Percentiles rank a stretch among this genome's conserved stretches.
phyloP scores from a whole-genome alignment of 2,329 filamentous ascomycete genomes.

The Cryphonectria japonica region DNA sequence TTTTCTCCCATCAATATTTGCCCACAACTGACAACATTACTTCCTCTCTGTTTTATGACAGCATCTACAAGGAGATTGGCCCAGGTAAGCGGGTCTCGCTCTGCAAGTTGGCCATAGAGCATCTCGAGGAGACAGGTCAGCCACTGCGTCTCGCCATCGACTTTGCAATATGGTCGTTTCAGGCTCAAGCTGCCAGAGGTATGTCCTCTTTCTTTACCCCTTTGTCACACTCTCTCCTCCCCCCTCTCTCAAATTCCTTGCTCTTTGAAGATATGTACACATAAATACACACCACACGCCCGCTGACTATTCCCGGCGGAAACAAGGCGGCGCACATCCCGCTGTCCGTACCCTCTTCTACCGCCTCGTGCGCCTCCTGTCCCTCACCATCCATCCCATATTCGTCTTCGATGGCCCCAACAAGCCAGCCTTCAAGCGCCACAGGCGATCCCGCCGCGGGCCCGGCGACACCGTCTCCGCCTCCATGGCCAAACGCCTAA shows the following conservation, averaged over 20 bases:
- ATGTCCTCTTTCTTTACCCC: conserved; percentile 8
- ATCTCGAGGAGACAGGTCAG: conserved; percentile 69
- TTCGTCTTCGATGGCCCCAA: conserved; percentile 59
- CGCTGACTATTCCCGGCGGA: neutral
- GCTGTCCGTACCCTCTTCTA: conserved; percentile 92
- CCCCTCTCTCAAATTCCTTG: conserved; percentile 16
- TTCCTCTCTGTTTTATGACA: conserved; percentile 41
- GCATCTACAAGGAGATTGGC: conserved; percentile 90
- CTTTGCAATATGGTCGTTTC: conserved; percentile 96
- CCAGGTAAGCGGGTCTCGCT: conserved; percentile 78
- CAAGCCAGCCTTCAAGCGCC: conserved; percentile 77
- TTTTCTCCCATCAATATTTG: neutral
- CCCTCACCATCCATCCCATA: conserved; percentile 53
- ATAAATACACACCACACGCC: neutral
- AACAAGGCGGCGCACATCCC: conserved; percentile 76
- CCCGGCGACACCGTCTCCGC: conserved; percentile 69
- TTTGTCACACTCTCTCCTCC: neutral
- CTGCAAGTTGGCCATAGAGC: conserved; percentile 78
- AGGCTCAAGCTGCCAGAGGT: conserved; percentile 82
- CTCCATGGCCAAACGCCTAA: conserved; percentile 79
- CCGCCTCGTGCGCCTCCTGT: conserved; percentile 66
- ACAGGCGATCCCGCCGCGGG: conserved; percentile 68
- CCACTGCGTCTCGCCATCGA: conserved; percentile 90
- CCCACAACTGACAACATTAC: conserved; percentile 6
- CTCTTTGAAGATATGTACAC: neutral